Evolutionary conservation across 2,329 filamentous ascomycete species (phyloP).

Genomic region (Microcyclosporella mali): DNA sequence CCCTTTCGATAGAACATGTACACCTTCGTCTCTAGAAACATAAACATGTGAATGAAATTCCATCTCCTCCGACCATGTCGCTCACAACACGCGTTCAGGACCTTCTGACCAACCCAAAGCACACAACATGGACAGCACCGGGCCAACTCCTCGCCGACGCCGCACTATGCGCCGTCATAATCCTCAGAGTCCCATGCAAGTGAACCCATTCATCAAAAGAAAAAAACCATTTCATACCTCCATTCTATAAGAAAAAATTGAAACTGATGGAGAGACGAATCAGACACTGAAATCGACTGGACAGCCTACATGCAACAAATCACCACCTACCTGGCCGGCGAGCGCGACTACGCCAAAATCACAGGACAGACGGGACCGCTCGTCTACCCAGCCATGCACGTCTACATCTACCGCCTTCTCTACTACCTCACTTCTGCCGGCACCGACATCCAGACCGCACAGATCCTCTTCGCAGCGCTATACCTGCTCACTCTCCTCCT

Average conservation of each 20-base stretch:
- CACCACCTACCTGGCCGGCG: slow-evolving; percentile 68
- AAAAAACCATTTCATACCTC: no score
- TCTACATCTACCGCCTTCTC: slow-evolving; percentile 73
- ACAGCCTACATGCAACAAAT: slow-evolving; percentile 94
- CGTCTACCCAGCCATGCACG: slow-evolving; percentile 90
- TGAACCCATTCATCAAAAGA: slow-evolving; percentile 4
- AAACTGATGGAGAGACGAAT: slow-evolving; percentile 3
- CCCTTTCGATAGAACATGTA: no score
- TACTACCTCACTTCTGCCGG: slow-evolving; percentile 74
- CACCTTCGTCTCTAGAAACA: not conserved
- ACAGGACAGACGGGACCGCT: slow-evolving; percentile 84
- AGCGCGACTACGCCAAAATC: slow-evolving; percentile 82
- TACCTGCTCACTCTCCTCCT: slow-evolving; percentile 71
- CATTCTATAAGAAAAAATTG: not conserved
- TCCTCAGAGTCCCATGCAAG: slow-evolving; percentile 80
- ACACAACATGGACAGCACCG: slow-evolving; percentile 59
- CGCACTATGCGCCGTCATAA: slow-evolving; percentile 64
- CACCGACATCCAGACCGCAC: slow-evolving; percentile 69
- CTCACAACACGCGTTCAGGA: not conserved
- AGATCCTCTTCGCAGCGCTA: slow-evolving; percentile 71
- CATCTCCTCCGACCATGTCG: not conserved
- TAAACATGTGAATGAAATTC: not conserved
- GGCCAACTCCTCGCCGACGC: slow-evolving; percentile 65
- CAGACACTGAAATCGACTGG: slow-evolving; percentile 98
- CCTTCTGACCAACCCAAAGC: slow-evolving; percentile 44